Evolutionary conservation across 2,329 filamentous ascomycete genomes (phyloP), one percentile per base, ranked within the genome.

Genomic region (Aspergillus sergii): DNA sequence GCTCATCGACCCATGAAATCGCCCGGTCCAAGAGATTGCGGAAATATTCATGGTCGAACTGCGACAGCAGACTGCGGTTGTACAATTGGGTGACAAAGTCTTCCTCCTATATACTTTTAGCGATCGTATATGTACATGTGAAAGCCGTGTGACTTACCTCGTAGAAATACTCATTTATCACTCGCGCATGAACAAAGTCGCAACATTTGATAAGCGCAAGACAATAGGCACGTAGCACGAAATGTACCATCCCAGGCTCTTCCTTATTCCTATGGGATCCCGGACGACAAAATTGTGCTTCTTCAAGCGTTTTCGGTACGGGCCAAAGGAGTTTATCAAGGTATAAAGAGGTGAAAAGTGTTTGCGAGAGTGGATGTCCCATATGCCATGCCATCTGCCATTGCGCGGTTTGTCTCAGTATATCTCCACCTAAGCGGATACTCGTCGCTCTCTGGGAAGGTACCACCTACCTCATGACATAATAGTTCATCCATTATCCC

Each of bases 1-100:
- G 69, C 14, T 71, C 66, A 48, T 81, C 77, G 0, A 92, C 71
- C 64, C 87, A 79, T 14, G 76, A 75, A n/a, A 85, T 77, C 5
- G 88, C 88, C 39, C 85, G 79, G 28, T 84, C 76, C 23, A 93
- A 77, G 30, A 84, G 75, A 10, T 80, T 76, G 48, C 84, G 80
- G 28, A 93, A 83, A n/a, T 85, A 82, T 6, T 83, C 79, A 2
- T 83, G 77, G 19, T 86, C 81, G 62, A 94, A 83, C 16, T 84
- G 80, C 30, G 88, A 87, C 8, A 98, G 83, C 0, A 99, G 82
- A 14, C 87, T 88, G 43, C 94, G 87, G 69, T 93, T 91, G 75
- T 95, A 98, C 0, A 94, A 91, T 76, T 96, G 93, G 8, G 93
- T 94, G 23, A 96, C 92, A 74, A 99, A 97, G 73, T 99, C 95